These are phyloP conservation scores for Gaeumannomyces sp. DNA, from an alignment of 2,329 filamentous ascomycete species.

Conservation along the genomic window DNA sequence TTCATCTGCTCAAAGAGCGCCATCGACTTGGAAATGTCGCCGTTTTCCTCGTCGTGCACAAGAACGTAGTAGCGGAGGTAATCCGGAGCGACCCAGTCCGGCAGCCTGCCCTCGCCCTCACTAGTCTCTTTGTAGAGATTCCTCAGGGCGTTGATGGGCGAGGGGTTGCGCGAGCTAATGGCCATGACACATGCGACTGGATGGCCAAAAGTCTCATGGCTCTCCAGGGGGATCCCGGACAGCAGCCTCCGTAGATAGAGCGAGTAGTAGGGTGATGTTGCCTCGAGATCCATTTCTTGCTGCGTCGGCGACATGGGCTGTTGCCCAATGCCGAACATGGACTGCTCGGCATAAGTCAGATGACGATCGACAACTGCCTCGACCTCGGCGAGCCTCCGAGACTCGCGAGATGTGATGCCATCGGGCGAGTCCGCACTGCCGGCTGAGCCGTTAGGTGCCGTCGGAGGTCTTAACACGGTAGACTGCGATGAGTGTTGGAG, in stretches of 20 bases:
- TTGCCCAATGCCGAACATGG: constrained; percentile 32
- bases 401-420: not conserved
- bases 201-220: constrained; percentile 91
- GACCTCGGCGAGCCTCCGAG: constrained; percentile 57
- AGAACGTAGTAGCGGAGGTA: constrained; percentile 95
- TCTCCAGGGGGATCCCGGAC: constrained; percentile 68
- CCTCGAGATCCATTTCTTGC: constrained; percentile 36
- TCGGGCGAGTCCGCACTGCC: not conserved
- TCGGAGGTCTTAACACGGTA: not conserved
- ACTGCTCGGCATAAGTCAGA: constrained; percentile 66
- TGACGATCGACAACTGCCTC: constrained; percentile 78
- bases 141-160: constrained; percentile 81
- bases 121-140: constrained; percentile 81
- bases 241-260: constrained; percentile 79
- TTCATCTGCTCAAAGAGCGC: constrained; percentile 98
- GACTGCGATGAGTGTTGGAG: constrained; percentile 17
- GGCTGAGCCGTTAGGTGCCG: constrained; percentile 3
- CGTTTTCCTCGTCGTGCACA: constrained; percentile 91
- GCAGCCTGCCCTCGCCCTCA: constrained; percentile 65
- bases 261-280: constrained; percentile 73
- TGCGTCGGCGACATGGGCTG: constrained; percentile 33
- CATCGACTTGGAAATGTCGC: constrained; percentile 87
- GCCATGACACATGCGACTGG: constrained; percentile 92
- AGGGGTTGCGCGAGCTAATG: constrained; percentile 80
- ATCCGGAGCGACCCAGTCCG: constrained; percentile 82